Percentiles rank a stretch among this genome's conserved stretches.
These are phyloP conservation scores for Teunomyces panamensis DNA, from an alignment of 805 yeast genomes.

Conservation along the genomic window DNA sequence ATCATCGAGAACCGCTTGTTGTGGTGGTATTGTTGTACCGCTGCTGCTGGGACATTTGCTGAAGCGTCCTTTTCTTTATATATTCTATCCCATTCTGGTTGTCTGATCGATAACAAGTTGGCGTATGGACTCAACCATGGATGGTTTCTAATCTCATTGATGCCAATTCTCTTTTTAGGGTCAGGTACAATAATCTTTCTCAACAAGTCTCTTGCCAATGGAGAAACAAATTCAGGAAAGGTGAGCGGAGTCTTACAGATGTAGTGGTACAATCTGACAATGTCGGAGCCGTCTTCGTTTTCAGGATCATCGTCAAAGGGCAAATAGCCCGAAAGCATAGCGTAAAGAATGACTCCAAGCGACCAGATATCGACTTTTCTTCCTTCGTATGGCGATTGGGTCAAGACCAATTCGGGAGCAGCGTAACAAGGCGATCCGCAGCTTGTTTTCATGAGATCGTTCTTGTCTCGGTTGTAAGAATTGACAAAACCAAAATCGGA, in stretches of 20 bases:
- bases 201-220: constrained; percentile 86
- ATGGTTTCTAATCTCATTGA: constrained; percentile 73
- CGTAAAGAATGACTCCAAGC: constrained; percentile 90
- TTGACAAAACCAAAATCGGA: constrained; percentile 96
- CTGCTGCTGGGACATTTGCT: constrained; percentile 5
- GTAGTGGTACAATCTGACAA: constrained; percentile 84
- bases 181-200: constrained; percentile 82
- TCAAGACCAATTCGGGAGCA: constrained; percentile 93
- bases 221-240: constrained; percentile 90
- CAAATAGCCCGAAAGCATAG: constrained; percentile 94
- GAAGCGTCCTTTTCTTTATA: constrained; percentile 27
- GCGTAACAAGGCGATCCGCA: constrained; percentile 99
- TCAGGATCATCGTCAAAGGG: constrained; percentile 98
- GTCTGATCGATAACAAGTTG: constrained; percentile 77
- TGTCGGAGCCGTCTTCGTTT: constrained; percentile 94
- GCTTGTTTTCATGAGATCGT: constrained; percentile 86
- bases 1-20: constrained; percentile 46
- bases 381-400: constrained; percentile 84
- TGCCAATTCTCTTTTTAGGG: constrained; percentile 69
- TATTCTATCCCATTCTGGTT: constrained; percentile 83
- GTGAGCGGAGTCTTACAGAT: constrained; percentile 89
- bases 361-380: constrained; percentile 97
- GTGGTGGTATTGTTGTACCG: constrained; percentile 15
- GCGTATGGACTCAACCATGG: constrained; percentile 87
- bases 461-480: constrained; percentile 55